These are phyloP conservation scores for Exophiala oligosperma DNA, from an alignment of 2,329 filamentous ascomycete genomes.

Conservation along the genomic window DNA sequence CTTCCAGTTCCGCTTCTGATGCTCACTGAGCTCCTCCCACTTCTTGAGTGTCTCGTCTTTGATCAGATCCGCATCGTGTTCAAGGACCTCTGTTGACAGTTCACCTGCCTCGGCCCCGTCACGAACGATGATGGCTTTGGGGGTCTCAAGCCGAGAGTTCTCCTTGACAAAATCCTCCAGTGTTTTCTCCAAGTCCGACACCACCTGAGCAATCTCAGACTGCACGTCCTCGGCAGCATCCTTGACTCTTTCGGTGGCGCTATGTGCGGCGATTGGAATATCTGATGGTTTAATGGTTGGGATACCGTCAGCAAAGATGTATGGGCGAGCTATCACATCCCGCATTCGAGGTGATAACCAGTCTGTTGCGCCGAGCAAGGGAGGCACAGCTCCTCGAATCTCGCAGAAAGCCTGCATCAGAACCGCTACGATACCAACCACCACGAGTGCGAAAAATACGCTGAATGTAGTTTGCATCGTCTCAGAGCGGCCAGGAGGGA, in stretches of 20 bases:
- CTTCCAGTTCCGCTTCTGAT: slow-evolving; percentile 70
- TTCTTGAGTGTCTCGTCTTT: slow-evolving; percentile 42
- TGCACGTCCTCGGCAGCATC: slow-evolving; percentile 7
- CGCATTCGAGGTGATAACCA: slow-evolving; percentile 57
- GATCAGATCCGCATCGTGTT: slow-evolving; percentile 26
- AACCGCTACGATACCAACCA: slow-evolving; percentile 63
- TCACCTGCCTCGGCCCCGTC: slow-evolving; percentile 37
- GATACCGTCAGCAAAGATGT: slow-evolving; percentile 33
- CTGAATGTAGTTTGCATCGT: slow-evolving; percentile 55
- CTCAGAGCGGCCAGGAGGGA: slow-evolving; percentile 57
- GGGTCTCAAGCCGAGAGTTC: slow-evolving; percentile 23
- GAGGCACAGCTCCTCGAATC: slow-evolving; percentile 57
- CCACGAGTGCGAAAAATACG: slow-evolving; percentile 58
- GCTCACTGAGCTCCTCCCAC: slow-evolving; percentile 69
- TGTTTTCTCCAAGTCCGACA: slow-evolving; percentile 14
- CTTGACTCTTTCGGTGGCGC: slow-evolving; percentile 19
- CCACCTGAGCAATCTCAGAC: slow-evolving; percentile 5
- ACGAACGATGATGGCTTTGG: slow-evolving; percentile 32
- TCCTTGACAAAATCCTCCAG: slow-evolving; percentile 25
- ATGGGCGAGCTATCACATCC: slow-evolving; percentile 41
- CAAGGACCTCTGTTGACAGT: slow-evolving; percentile 39
- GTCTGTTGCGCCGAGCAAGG: slow-evolving; percentile 56
- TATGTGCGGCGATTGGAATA: slow-evolving; percentile 17
- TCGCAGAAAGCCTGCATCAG: slow-evolving; percentile 64
- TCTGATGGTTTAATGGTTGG: slow-evolving; percentile 1